Percentiles rank a stretch among this genome's conserved stretches.
phyloP scores from a whole-genome alignment of 345 rosid genomes.

The Alliaria petiolata region DNA sequence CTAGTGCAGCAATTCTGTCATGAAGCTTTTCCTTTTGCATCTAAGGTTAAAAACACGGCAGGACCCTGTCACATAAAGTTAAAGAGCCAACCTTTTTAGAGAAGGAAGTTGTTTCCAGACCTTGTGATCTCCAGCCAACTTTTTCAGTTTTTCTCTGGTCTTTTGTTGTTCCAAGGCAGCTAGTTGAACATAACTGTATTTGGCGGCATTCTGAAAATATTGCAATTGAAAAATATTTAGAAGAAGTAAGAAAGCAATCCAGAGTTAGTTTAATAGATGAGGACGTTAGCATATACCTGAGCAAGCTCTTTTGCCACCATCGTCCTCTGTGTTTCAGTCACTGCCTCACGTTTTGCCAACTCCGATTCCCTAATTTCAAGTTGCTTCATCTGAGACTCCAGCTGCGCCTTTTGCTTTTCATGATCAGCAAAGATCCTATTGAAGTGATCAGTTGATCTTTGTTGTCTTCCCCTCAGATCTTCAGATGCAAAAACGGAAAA shows the following conservation, averaged over 20 bases:
- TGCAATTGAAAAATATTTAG: background rate
- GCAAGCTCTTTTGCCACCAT: slow-evolving; percentile 60
- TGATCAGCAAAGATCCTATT: slow-evolving; percentile 74
- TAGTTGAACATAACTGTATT: slow-evolving; percentile 56
- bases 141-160: slow-evolving; percentile 67
- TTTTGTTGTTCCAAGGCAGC: slow-evolving; percentile 79
- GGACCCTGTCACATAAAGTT: slow-evolving; percentile 17
- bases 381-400: slow-evolving; percentile 71
- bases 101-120: slow-evolving; percentile 38
- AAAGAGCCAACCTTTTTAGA: slow-evolving; percentile 14
- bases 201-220: slow-evolving; percentile 49
- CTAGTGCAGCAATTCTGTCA: slow-evolving; percentile 57
- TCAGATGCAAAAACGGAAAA: slow-evolving; percentile 24
- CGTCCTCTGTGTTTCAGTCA: slow-evolving; percentile 71
- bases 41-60: slow-evolving; percentile 39
- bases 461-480: slow-evolving; percentile 81
- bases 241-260: slow-evolving; percentile 14
- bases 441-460: slow-evolving; percentile 69
- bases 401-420: slow-evolving; percentile 71
- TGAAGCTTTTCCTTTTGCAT: slow-evolving; percentile 72
- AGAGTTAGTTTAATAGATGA: slow-evolving; percentile 2
- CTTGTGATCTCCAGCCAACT: slow-evolving; percentile 91
- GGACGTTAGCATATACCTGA: slow-evolving; percentile 46
- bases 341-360: slow-evolving; percentile 81
- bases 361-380: slow-evolving; percentile 66